A percentile compares a stretch with the other conserved stretches of the same genome.
Evolutionary conservation across 2,329 filamentous ascomycete species (phyloP).

Genomic region (Neurospora sp.): DNA sequence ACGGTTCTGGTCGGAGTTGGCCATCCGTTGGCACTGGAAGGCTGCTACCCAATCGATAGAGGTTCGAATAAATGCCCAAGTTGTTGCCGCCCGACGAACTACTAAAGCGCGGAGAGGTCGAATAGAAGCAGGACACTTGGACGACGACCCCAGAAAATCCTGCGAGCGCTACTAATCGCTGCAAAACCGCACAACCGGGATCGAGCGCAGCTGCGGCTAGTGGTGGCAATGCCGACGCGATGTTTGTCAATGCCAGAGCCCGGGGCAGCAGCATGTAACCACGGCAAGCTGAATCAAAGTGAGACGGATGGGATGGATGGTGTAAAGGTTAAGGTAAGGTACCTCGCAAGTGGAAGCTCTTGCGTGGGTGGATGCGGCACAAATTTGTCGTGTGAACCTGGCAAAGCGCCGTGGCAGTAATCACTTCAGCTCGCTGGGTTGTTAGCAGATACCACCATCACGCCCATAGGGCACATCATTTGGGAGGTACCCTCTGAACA

Average conservation of each 20-base stretch:
- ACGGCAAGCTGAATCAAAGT: neutral
- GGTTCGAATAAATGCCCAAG: neutral
- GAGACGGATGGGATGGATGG: neutral
- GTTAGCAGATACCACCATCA: neutral
- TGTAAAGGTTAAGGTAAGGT: neutral
- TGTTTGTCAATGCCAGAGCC: neutral
- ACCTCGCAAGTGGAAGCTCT: neutral
- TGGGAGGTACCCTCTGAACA: neutral
- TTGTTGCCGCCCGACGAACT: neutral
- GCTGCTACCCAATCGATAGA: neutral
- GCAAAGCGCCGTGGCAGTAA: neutral
- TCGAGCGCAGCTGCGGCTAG: neutral
- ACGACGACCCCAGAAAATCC: neutral
- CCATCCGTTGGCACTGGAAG: conserved; percentile 16
- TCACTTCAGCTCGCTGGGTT: neutral
- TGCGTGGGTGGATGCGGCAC: neutral
- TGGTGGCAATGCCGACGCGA: neutral
- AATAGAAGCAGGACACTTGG: neutral
- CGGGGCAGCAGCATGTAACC: neutral
- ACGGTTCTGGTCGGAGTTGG: conserved; percentile 14
- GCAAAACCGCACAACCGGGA: neutral
- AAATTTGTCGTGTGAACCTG: neutral
- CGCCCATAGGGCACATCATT: neutral
- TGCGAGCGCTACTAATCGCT: neutral
- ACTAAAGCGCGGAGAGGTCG: neutral